Evolutionary conservation across 345 rosid genomes (phyloP).

Genomic region (Dovyalis caffra): DNA sequence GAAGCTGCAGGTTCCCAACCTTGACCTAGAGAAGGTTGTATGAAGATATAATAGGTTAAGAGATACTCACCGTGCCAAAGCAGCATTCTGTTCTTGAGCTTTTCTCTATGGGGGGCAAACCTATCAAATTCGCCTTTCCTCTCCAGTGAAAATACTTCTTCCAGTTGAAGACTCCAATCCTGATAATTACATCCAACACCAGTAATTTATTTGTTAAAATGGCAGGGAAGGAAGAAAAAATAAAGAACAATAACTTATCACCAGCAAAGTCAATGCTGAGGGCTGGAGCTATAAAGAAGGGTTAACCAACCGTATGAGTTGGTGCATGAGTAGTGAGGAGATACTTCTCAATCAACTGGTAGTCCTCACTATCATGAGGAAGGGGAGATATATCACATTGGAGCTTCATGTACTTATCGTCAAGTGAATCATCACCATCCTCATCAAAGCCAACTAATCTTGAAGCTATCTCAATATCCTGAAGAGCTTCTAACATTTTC

Average conservation of each 20-base stretch:
- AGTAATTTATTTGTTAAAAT: not conserved
- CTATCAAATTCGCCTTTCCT: slow-evolving; percentile 87
- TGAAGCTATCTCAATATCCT: slow-evolving; percentile 95
- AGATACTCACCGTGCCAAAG: slow-evolving; percentile 80
- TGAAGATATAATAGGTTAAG: not conserved
- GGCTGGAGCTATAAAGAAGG: not conserved
- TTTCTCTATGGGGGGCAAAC: slow-evolving; percentile 65
- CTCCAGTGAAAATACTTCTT: slow-evolving; percentile 86
- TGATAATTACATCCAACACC: slow-evolving; percentile 28
- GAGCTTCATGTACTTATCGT: slow-evolving; percentile 80
- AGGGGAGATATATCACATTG: slow-evolving; percentile 66
- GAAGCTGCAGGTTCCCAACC: not conserved
- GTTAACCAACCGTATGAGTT: slow-evolving; percentile 69
- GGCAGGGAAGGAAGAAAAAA: not conserved
- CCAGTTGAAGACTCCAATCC: slow-evolving; percentile 93
- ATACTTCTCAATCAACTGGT: slow-evolving; percentile 68
- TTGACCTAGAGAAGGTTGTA: not conserved
- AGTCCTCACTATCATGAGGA: slow-evolving; percentile 82
- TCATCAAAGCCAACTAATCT: slow-evolving; percentile 92
- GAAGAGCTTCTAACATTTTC: slow-evolving; percentile 97
- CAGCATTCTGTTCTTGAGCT: slow-evolving; percentile 81
- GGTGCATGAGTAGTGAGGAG: slow-evolving; percentile 88
- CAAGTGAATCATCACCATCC: slow-evolving; percentile 70
- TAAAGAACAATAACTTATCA: not conserved
- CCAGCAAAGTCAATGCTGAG: not conserved